Evolutionary conservation across 345 rosid genomes (phyloP).

Genomic region (Eucalyptus polyanthemos): DNA sequence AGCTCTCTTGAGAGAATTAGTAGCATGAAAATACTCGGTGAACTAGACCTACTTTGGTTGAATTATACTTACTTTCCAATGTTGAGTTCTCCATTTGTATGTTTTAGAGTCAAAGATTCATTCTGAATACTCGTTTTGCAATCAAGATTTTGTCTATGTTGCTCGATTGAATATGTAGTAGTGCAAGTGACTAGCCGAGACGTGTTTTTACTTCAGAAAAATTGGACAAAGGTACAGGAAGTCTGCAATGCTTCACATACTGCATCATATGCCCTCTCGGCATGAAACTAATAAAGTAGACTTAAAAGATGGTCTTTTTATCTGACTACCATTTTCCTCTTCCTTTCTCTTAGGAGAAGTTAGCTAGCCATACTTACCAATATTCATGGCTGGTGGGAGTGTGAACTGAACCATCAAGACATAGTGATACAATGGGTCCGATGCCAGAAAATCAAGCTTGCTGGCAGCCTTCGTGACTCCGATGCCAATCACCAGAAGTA

Average conservation of each 20-base stretch:
- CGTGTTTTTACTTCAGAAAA: background rate
- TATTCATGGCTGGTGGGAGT: slow-evolving; percentile 86
- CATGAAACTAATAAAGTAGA: background rate
- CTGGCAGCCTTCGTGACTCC: slow-evolving; percentile 46
- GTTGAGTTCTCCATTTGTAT: background rate
- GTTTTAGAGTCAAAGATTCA: background rate
- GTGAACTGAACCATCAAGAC: slow-evolving; percentile 80
- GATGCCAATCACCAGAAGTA: slow-evolving; percentile 52
- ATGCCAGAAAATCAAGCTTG: slow-evolving; percentile 55
- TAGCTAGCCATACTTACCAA: background rate
- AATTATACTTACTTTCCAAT: background rate
- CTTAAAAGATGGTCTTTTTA: background rate
- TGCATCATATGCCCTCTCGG: background rate
- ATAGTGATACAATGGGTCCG: slow-evolving; percentile 59
- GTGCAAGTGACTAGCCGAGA: background rate
- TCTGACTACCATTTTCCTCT: background rate
- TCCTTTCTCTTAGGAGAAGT: background rate
- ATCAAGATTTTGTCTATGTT: background rate
- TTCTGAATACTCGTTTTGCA: background rate
- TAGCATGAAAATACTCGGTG: background rate
- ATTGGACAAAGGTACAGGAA: background rate
- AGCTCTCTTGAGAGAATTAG: background rate
- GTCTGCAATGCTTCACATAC: background rate
- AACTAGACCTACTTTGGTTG: background rate
- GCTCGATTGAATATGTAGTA: background rate